These are phyloP conservation scores for Neonothopanus nambi DNA, from an alignment of 1,284 basidiomycete species.

Conservation along the genomic window DNA sequence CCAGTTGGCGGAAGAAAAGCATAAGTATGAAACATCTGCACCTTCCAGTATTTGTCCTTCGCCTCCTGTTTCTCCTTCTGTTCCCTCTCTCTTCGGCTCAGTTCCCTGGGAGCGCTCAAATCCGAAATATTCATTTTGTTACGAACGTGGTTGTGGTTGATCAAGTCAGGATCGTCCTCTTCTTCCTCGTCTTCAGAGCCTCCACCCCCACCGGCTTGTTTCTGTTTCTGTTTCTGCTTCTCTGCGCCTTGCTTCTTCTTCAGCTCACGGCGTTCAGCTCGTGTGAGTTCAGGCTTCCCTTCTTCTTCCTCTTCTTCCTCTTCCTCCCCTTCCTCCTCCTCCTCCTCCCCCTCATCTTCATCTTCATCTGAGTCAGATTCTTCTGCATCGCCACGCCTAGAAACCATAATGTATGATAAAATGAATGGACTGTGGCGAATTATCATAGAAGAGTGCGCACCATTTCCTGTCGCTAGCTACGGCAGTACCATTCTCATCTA, in stretches of 20 bases:
- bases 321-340: slow-evolving; percentile 31
- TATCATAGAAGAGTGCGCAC: slow-evolving; percentile 28
- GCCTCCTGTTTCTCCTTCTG: slow-evolving; percentile 89
- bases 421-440: slow-evolving; percentile 3
- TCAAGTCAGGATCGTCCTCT: slow-evolving; percentile 60
- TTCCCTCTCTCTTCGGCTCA: slow-evolving; percentile 80
- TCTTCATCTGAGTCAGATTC: slow-evolving; percentile 31
- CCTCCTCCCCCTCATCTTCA: slow-evolving; percentile 33
- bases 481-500: slow-evolving; percentile 64
- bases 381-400: slow-evolving; percentile 22
- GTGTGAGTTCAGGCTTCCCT: slow-evolving; percentile 51
- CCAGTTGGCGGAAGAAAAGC: background rate
- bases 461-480: slow-evolving; percentile 48
- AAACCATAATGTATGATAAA: slow-evolving; percentile 13
- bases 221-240: slow-evolving; percentile 37
- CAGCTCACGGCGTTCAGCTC: slow-evolving; percentile 66
- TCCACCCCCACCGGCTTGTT: slow-evolving; percentile 37
- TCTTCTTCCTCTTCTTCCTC: slow-evolving; percentile 38
- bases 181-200: slow-evolving; percentile 44
- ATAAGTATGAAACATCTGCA: slow-evolving; percentile 20
- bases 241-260: slow-evolving; percentile 68
- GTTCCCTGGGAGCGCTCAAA: slow-evolving; percentile 52
- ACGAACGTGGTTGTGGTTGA: slow-evolving; percentile 70
- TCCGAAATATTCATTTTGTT: slow-evolving; percentile 71
- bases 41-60: slow-evolving; percentile 84